Evolutionary conservation across 139 green algal species (phyloP), one percentile per base, ranked within the genome.

Genomic region (Chloropicon primus): DNA sequence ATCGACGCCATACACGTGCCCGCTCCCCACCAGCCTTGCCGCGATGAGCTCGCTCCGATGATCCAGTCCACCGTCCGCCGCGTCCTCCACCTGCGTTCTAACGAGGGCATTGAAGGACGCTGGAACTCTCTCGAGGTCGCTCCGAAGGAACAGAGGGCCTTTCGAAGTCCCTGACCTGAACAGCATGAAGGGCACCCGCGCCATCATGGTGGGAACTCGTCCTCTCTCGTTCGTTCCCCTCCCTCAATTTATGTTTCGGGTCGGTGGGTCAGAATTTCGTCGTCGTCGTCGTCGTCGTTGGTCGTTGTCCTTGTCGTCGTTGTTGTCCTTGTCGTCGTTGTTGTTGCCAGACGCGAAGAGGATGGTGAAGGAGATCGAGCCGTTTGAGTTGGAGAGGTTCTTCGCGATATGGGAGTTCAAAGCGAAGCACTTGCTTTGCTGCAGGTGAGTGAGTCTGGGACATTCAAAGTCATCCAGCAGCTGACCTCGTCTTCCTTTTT

Each of bases 321-420:
- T n/a, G n/a, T n/a, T n/a, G n/a, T n/a, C n/a, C n/a, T n/a, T n/a
- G n/a, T n/a, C n/a, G n/a, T n/a, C n/a, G n/a, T n/a, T n/a, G n/a
- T n/a, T n/a, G n/a, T n/a, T n/a, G n/a, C n/a, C n/a, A n/a, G n/a
- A n/a, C n/a, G n/a, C n/a, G n/a, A n/a, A n/a, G n/a, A n/a, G n/a
- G n/a, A n/a, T n/a, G n/a, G n/a, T n/a, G n/a, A n/a, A n/a, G n/a
- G n/a, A n/a, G n/a, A n/a, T 62, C 10, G 41, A 62, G 41, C 79
- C 83, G 41, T 84, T 87, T 26, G 25, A 53, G 25, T 26, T 86
- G 21, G 76, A 91, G 86, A 78, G 89, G 21, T 93, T 87, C 82
- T 91, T 93, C 28, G 85, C 84, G 22, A 83, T 86, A 41, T 85
- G 88, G 29, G 89, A 93, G 82, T 91, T 92, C 80, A 74, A 28